Evolutionary conservation across 805 yeast genomes (phyloP).

Genomic region (Tetrapisispora nanseiensis): DNA sequence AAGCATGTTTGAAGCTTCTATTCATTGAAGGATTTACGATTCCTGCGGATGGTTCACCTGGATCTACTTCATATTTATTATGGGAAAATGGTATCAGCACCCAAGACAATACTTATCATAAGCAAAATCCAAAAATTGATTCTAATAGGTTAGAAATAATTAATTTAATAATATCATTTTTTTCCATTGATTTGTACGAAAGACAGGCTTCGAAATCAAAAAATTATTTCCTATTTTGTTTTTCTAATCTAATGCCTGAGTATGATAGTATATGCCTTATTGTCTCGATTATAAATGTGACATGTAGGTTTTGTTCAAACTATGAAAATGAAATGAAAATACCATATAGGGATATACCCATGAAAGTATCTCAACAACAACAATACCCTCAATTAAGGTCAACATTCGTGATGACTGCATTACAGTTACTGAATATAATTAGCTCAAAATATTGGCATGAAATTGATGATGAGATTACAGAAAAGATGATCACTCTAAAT

Average conservation of each 20-base stretch:
- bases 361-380: constrained; percentile 15
- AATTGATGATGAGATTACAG: background rate
- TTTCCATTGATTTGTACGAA: constrained; percentile 53
- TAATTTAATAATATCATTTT: constrained; percentile 47
- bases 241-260: constrained; percentile 37
- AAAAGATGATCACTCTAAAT: background rate
- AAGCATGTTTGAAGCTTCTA: constrained; percentile 18
- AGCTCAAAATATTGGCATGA: constrained; percentile 4
- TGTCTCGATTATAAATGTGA: constrained; percentile 60
- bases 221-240: constrained; percentile 48
- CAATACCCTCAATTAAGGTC: constrained; percentile 27
- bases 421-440: constrained; percentile 54
- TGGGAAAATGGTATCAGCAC: constrained; percentile 82
- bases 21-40: constrained; percentile 25
- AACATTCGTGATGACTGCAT: constrained; percentile 41
- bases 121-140: constrained; percentile 39
- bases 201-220: constrained; percentile 20
- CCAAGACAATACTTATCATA: constrained; percentile 22
- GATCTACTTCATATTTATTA: constrained; percentile 20
- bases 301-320: constrained; percentile 41
- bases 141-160: constrained; percentile 60
- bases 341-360: constrained; percentile 11
- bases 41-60: constrained; percentile 14
- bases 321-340: constrained; percentile 25
- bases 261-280: constrained; percentile 41